Percentiles rank a stretch among this genome's conserved stretches.
Conservation (phyloP, 805 yeast genomes). For the Candida ortonii region DNA sequence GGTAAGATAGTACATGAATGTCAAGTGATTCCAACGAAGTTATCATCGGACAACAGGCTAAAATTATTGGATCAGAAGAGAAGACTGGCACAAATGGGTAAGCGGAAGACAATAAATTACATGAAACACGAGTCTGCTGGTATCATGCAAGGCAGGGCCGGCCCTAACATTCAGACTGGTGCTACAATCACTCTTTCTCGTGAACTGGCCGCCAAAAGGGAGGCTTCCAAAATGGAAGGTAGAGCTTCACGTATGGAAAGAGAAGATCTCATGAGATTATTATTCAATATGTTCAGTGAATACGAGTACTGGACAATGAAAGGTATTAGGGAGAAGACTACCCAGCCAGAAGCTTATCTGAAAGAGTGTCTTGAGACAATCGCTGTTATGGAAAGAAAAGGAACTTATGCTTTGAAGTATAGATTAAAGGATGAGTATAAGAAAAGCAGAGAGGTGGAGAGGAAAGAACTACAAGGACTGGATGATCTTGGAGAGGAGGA, state of each 20-base stretch:
- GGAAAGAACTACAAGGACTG: slow-evolving; percentile 52
- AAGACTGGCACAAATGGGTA: slow-evolving; percentile 30
- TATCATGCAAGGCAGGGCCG: slow-evolving; percentile 80
- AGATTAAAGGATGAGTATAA: slow-evolving; percentile 87
- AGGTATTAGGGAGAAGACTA: slow-evolving; percentile 88
- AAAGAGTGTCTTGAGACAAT: slow-evolving; percentile 88
- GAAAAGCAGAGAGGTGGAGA: slow-evolving; percentile 71
- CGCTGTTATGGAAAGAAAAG: slow-evolving; percentile 86
- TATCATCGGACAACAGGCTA: slow-evolving; percentile 62
- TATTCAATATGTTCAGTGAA: slow-evolving; percentile 88
- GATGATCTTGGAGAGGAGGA: slow-evolving; percentile 46
- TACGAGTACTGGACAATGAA: slow-evolving; percentile 96
- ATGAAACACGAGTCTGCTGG: slow-evolving; percentile 73
- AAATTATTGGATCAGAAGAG: slow-evolving; percentile 49
- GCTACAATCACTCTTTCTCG: slow-evolving; percentile 66
- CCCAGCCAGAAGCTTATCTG: slow-evolving; percentile 91
- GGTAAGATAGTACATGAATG: slow-evolving; percentile 95
- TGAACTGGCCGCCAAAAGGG: slow-evolving; percentile 51
- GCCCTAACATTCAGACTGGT: slow-evolving; percentile 72
- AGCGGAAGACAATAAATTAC: slow-evolving; percentile 51
- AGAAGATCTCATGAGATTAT: slow-evolving; percentile 81
- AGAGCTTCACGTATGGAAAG: slow-evolving; percentile 93
- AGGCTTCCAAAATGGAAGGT: slow-evolving; percentile 60
- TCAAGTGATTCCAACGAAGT: slow-evolving; percentile 74
- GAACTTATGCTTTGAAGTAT: slow-evolving; percentile 93